These are phyloP conservation scores for Multifurca ochricompacta DNA, from an alignment of 768 basidiomycete genomes.

Conservation along the genomic window DNA sequence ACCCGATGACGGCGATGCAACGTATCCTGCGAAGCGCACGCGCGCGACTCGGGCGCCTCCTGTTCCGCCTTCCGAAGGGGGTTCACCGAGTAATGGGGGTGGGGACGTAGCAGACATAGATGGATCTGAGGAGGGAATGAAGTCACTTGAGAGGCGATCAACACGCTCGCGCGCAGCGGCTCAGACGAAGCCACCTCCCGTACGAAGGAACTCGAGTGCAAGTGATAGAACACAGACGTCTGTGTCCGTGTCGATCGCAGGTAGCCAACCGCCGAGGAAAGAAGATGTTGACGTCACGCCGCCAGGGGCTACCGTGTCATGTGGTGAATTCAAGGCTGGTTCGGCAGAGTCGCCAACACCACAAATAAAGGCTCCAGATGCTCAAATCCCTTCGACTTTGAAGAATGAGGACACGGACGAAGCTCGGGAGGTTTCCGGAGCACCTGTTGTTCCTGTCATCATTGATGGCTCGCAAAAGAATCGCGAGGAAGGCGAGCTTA, in stretches of 20 bases:
- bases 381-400: background rate
- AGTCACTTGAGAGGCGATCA: conserved; percentile 20
- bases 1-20: conserved; percentile 21
- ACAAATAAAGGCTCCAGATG: background rate
- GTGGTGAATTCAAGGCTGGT: conserved; percentile 2
- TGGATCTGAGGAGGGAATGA: conserved; percentile 15
- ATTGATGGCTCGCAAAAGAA: background rate
- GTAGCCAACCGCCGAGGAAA: conserved; percentile 14
- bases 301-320: background rate
- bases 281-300: conserved; percentile 6
- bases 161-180: conserved; percentile 21
- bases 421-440: background rate
- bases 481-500: conserved; percentile 8
- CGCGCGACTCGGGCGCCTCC: conserved; percentile 15
- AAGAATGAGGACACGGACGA: conserved; percentile 3
- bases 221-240: conserved; percentile 22
- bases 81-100: conserved; percentile 15
- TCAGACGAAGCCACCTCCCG: conserved; percentile 6
- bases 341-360: background rate
- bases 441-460: background rate
- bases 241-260: conserved; percentile 20
- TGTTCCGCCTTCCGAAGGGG: conserved; percentile 10
- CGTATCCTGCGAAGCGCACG: conserved; percentile 22
- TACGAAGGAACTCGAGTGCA: conserved; percentile 20
- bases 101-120: conserved; percentile 13